Evolutionary conservation across 2,329 filamentous ascomycete species (phyloP).

Genomic region (Xylariaceae sp.): DNA sequence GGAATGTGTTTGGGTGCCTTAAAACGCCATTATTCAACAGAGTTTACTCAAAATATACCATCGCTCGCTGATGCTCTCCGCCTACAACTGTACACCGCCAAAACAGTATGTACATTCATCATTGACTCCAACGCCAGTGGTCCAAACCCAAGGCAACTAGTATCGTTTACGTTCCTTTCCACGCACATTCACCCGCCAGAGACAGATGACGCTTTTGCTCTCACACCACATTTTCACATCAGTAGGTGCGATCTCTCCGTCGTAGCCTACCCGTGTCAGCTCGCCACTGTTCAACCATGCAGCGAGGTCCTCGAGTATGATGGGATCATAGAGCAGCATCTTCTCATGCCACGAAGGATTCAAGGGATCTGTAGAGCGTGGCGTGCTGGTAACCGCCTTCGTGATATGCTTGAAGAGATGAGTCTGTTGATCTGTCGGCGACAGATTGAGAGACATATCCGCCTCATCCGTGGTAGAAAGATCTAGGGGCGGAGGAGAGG

Average conservation of each 20-base stretch:
- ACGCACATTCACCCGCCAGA: slow-evolving; percentile 57
- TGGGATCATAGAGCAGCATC: slow-evolving; percentile 89
- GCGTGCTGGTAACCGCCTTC: slow-evolving; percentile 46
- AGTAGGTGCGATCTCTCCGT: slow-evolving; percentile 56
- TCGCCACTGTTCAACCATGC: slow-evolving; percentile 75
- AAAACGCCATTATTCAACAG: too few species aligned
- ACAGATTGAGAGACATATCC: slow-evolving; percentile 39
- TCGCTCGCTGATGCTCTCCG: too few species aligned
- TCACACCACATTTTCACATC: slow-evolving; percentile 90
- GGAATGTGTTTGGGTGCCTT: too few species aligned
- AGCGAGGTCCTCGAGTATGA: slow-evolving; percentile 81
- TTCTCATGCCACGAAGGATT: slow-evolving; percentile 81
- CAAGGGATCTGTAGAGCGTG: slow-evolving; percentile 43
- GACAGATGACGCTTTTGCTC: slow-evolving; percentile 77
- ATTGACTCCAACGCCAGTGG: too few species aligned
- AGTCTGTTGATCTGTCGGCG: slow-evolving; percentile 38
- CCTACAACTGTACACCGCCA: too few species aligned
- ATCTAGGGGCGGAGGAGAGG: slow-evolving; percentile 38
- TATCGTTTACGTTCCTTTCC: slow-evolving; percentile 52
- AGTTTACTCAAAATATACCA: too few species aligned
- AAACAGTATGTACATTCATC: too few species aligned
- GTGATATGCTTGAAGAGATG: slow-evolving; percentile 50
- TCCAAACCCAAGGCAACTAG: slow-evolving; percentile 13
- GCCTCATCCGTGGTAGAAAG: slow-evolving; percentile 39
- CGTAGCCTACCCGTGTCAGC: slow-evolving; percentile 58